These are phyloP conservation scores for Ophiobolus disseminans DNA, from an alignment of 2,329 filamentous ascomycete genomes.

Conservation along the genomic window DNA sequence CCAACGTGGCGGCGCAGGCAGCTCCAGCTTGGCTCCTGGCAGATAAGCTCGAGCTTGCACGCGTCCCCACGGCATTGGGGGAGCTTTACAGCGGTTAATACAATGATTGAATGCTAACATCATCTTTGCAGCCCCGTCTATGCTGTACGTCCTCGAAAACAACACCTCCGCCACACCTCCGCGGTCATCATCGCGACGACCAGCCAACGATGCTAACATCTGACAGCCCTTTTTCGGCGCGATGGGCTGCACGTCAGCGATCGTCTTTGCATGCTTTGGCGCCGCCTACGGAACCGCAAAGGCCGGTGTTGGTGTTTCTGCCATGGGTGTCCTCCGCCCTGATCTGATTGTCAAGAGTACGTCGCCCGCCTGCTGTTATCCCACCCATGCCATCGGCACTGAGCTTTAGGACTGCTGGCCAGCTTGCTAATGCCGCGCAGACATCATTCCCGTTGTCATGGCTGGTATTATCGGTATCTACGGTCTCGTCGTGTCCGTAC, in stretches of 20 bases:
- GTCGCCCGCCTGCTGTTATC: constrained; percentile 48
- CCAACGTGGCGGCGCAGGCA: constrained; percentile 34
- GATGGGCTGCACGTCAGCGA: constrained; percentile 94
- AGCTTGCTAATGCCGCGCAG: constrained; percentile 57
- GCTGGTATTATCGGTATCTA: constrained; percentile 99
- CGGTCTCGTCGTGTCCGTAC: constrained; percentile 61
- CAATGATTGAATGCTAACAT: constrained; percentile 37
- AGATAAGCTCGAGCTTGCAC: constrained; percentile 44
- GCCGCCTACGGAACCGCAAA: constrained; percentile 99
- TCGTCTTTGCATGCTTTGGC: constrained; percentile 95
- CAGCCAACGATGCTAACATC: constrained; percentile 30
- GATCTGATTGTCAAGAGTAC: constrained; percentile 99
- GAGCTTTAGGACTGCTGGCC: too few species aligned
- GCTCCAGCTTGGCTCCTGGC: constrained; percentile 47
- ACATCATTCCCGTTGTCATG: constrained; percentile 99
- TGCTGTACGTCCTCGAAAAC: constrained; percentile 77
- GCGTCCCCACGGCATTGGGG: constrained; percentile 20
- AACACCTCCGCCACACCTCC: constrained; percentile 25
- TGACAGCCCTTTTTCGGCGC: constrained; percentile 88
- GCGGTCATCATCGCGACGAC: constrained; percentile 25
- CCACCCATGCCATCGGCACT: neutral
- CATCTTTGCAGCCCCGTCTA: constrained; percentile 80
- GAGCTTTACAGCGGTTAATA: constrained; percentile 1
- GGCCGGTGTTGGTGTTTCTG: constrained; percentile 97
- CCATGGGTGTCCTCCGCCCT: constrained; percentile 97